Base-by-base conservation (phyloP, 2,329 filamentous ascomycete species). In the Trichothecium roseum region DNA sequence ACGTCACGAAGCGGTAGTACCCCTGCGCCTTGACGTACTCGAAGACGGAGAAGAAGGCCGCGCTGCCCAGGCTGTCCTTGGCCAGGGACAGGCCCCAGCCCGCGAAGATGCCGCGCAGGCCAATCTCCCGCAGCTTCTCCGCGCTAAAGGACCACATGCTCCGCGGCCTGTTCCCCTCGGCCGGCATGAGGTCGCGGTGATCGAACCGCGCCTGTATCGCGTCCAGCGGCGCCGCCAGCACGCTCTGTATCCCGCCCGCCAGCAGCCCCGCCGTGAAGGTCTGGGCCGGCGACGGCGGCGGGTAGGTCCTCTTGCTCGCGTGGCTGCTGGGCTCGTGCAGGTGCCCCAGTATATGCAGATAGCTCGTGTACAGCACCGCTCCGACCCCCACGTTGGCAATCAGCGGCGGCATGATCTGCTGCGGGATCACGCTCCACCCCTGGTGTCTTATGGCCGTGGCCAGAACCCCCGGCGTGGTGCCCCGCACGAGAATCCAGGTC, bases 171-270 rank as follows among this genome's bases (percentile, higher is more conserved):
- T 24, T 24, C 15, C 55, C 57, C 16, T 50, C 55, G 9, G 57
- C 57, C 31, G 59, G 53, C 45, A 70, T 59, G 29, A 69, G 46
- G 26, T 69, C 65, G 1, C 59, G 58, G 43, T 73, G 69, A 46
- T 83, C 78, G 55, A 83, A 86, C 8, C 82, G 69, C 4, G 80
- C 77, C 48, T 85, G 81, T 3, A 88, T 71, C 1, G 83, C 83
- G 44, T 88, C 83, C 6, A 87, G 63, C 0, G 83, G 83, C 0
- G 82, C 83, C 0, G 82, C 83, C 8, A 86, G 54, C 13, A 86
- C 49, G 40, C 78, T 84, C 56, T 87, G 82, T 1, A 86, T 54
- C 2, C 65, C 65, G 0, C 83, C 83, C 0, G 81, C 83, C 1
- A 81, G 56, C 26, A 84, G 66, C 0, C 83, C 83, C 1, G 83